Evolutionary conservation across 2,329 filamentous ascomycete genomes (phyloP), one percentile per base, ranked within the genome.

Genomic region (Ceratocystis lukuohia): DNA sequence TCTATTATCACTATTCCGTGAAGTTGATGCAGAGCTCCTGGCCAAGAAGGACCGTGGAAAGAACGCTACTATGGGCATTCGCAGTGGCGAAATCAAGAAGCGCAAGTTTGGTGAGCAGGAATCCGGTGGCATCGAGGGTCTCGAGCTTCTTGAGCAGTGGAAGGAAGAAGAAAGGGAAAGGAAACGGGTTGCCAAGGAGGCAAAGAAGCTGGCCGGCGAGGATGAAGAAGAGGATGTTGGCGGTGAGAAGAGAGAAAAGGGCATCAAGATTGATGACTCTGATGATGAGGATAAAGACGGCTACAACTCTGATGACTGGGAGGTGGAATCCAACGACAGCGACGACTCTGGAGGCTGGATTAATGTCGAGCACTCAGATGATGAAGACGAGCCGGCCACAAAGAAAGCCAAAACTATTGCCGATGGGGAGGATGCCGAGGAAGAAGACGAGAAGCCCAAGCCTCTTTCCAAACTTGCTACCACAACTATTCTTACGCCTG

Each of bases 1-100:
- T 69, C 79, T 99, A 5, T 80, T 99, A 53, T 91, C 90, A 28
- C 80, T 99, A 5, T 99, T 96, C 78, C 82, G 94, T 71, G 92
- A 97, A 73, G 88, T 96, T 15, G 91, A 88, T 45, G 90, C 94
- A 0, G 89, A 96, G 70, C 83, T 97, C 77, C 79, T 99, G 68
- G 88, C 88, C 76, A 95, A 91, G 80, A 85, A 88, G 72, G 94
- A 96, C 74, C 85, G 94, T 71, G 94, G 94, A 72, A 96, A 96
- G 78, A 86, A 91, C 65, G 94, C 94, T 12, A 85, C 90, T 0
- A 92, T 99, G 74, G 87, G 87, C 17, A 78, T 99, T 57, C 87
- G 84, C 70, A 80, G 82, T 41, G 92, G 92, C 3, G 84, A 88
- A n/a, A 80, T 86, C 71, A 87, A 87, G 71, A 87, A 90, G 73